A percentile compares a stretch with the other conserved stretches of the same genome.
These are phyloP conservation scores for Scheffersomyces titani DNA, from an alignment of 1,139 yeast genomes.

Conservation along the genomic window DNA sequence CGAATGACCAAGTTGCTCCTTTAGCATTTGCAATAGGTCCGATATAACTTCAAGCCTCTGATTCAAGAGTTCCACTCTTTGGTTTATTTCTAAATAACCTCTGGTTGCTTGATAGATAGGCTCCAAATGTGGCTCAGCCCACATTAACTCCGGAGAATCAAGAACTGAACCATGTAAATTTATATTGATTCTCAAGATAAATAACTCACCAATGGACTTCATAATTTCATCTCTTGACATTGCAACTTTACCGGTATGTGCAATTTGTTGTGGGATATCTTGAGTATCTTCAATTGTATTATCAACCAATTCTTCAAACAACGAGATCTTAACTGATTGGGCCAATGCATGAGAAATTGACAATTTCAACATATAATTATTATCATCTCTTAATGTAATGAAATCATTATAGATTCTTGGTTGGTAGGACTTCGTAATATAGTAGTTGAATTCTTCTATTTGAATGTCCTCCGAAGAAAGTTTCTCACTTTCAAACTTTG, in stretches of 20 bases:
- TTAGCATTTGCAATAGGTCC: constrained; percentile 90
- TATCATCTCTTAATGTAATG: constrained; percentile 86
- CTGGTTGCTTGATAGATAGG: constrained; percentile 97
- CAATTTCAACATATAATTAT: constrained; percentile 85
- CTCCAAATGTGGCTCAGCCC: constrained; percentile 97
- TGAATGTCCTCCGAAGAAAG: constrained; percentile 89
- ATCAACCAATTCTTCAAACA: constrained; percentile 93
- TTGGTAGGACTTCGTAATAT: constrained; percentile 88
- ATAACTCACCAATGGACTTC: constrained; percentile 95
- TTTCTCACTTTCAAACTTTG: constrained; percentile 87
- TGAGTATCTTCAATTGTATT: constrained; percentile 96
- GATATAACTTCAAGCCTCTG: constrained; percentile 92
- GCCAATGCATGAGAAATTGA: constrained; percentile 91
- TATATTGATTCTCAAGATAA: constrained; percentile 84
- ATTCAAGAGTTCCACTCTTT: constrained; percentile 82
- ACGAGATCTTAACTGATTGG: constrained; percentile 88
- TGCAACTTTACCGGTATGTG: constrained; percentile 89
- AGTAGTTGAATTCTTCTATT: constrained; percentile 90
- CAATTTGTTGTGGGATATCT: constrained; percentile 94
- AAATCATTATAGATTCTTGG: constrained; percentile 95
- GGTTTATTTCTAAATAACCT: constrained; percentile 91
- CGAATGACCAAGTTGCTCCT: constrained; percentile 93
- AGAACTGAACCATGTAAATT: constrained; percentile 93
- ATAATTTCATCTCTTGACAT: constrained; percentile 93
- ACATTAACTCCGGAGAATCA: constrained; percentile 96